Base-by-base conservation (phyloP, 208 protist species). In the Wallacemonas sp. region DNA sequence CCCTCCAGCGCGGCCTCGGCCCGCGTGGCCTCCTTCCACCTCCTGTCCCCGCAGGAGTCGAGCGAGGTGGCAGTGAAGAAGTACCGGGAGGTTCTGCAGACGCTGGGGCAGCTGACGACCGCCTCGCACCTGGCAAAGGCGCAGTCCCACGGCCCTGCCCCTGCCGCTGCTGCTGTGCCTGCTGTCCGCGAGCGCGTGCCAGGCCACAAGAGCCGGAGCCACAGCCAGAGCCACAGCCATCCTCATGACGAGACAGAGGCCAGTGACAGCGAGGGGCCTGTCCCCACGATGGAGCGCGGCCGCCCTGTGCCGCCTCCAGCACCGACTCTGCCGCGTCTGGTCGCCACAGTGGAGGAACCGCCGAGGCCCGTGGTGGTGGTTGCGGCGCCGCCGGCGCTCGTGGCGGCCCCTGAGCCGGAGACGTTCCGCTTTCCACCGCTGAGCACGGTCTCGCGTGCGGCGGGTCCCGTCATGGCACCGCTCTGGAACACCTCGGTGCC, bases 1-100 rank as follows among this genome's bases (percentile, higher is more conserved):
- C 39, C 33, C 1, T 59, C 62, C 2, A 42, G 46, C 39, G 32
- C 42, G 11, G 65, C 71, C 33, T 69, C 69, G 16, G 70, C 61
- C 4, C 61, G 55, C 18, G 70, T 81, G 57, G 75, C 52, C 0
- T 69, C 65, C 38, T 81, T 81, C 32, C 67, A 70, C 33, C 36
- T 81, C 38, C 65, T 81, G 11, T 69, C 74, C 42, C 31, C 70
- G 5, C 57, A 69, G 26, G 70, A 59, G 12, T 59, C 61, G 2
- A 76, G 73, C 49, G 75, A 41, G 1, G 59, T 65, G 12, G 70
- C 59, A 1, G 52, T 81, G 12, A 8, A 29, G 22, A 64, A 81
- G 54, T 76, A 81, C 31, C 25, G 48, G 29, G 48, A 64, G 11
- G 70, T 76, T 14, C 66, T 81, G 16, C 44, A 55, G 11, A 72